Conservation (phyloP, 108 stramenopile genomes). For the Cafeteria roenbergensis region DNA sequence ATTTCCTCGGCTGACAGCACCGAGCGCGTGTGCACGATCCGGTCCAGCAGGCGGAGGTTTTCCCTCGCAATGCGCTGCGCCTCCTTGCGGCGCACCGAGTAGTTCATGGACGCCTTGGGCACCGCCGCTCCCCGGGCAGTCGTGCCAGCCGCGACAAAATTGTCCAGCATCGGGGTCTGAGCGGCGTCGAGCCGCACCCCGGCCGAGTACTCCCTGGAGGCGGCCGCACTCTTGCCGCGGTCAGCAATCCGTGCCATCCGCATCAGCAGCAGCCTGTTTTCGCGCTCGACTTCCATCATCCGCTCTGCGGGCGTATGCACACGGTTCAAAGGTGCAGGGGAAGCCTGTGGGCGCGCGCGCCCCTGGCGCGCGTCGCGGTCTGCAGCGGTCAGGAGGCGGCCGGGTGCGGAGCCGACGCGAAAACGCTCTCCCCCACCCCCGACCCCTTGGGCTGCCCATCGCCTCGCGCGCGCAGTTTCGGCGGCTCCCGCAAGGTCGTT, state of each 20-base stretch:
- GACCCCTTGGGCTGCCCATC: too few relatives aligned
- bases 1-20: neutral
- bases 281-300: neutral
- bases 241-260: neutral
- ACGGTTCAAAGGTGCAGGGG: too few relatives aligned
- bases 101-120: neutral
- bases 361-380: too few relatives aligned
- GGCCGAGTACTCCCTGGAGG: neutral
- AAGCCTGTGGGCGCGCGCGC: too few relatives aligned
- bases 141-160: neutral
- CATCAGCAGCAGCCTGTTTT: neutral
- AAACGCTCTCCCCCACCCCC: too few relatives aligned
- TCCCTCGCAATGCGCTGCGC: neutral
- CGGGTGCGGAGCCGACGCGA: too few relatives aligned
- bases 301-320: too few relatives aligned
- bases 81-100: neutral
- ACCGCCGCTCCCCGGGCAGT: neutral
- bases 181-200: neutral
- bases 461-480: too few relatives aligned
- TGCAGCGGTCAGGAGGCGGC: too few relatives aligned
- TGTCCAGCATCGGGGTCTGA: neutral
- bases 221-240: neutral
- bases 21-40: neutral
- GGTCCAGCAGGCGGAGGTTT: neutral
- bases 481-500: too few relatives aligned